These are phyloP conservation scores for Pleurotus giganteus DNA, from an alignment of 768 basidiomycete species.

Conservation along the genomic window DNA sequence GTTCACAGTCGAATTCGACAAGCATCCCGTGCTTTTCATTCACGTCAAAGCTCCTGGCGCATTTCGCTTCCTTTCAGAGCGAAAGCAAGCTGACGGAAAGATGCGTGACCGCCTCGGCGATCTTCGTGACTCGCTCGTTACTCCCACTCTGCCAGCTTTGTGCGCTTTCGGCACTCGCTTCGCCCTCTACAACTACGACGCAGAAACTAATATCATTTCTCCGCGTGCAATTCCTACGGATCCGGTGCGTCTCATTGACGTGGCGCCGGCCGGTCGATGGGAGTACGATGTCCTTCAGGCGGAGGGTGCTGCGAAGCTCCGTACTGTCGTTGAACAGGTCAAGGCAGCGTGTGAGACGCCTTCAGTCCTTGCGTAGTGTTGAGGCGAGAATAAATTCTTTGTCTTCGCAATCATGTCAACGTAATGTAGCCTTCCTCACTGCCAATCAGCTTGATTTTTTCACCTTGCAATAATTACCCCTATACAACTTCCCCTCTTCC, in stretches of 20 bases:
- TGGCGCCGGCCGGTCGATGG: slow-evolving; percentile 31
- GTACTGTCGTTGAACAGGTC: slow-evolving; percentile 24
- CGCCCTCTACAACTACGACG: slow-evolving; percentile 15
- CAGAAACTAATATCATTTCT: slow-evolving; percentile 10
- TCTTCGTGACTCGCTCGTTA: slow-evolving; percentile 8
- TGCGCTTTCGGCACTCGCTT: slow-evolving; percentile 18
- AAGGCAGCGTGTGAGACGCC: no score
- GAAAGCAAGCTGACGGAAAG: slow-evolving; percentile 16
- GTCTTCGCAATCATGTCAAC: no score
- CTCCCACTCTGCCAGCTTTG: slow-evolving; percentile 13
- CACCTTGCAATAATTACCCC: no score
- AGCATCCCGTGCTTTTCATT: slow-evolving; percentile 17
- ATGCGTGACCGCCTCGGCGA: slow-evolving; percentile 16
- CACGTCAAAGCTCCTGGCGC: slow-evolving; percentile 13
- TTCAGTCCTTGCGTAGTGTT: no score
- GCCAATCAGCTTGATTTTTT: no score
- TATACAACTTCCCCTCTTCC: no score
- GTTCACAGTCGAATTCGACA: slow-evolving; percentile 11
- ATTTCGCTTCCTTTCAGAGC: slow-evolving; percentile 13
- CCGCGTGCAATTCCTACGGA: slow-evolving; percentile 15
- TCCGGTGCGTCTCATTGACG: slow-evolving; percentile 16
- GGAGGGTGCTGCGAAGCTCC: slow-evolving; percentile 27
- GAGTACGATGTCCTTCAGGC: slow-evolving; percentile 32
- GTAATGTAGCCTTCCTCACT: no score
- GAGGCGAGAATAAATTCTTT: no score